Base-by-base conservation (phyloP, 768 basidiomycete genomes). In the Xerocomus spinulosus region DNA sequence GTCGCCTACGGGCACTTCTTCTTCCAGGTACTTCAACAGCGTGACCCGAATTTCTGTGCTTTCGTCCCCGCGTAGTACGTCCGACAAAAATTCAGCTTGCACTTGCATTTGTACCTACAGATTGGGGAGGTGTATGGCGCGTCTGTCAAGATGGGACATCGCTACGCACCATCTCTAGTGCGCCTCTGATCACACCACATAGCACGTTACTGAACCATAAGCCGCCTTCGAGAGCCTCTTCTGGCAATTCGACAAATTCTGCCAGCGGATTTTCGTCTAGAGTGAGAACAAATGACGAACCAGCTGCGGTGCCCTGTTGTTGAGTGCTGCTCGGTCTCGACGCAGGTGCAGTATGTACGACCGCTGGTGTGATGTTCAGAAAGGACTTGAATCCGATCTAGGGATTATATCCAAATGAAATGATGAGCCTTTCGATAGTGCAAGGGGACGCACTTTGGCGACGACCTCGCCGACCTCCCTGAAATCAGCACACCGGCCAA, bases 331-430 rank as follows among this genome's bases (percentile, higher is more conserved):
- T 70, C 4, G 79, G 74, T 54, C 76, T 70, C 33, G 82, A 74
- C 5, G 79, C 68, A 10, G 80, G 69, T 9, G 79, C 71, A 9
- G 75, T 69, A 59, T 95, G 92, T 23, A 83, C 79, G 42, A 98
- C 78, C 17, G 72, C 75, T 1, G 96, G 96, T 0, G 85, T 83
- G 58, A 97, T 85, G 64, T 97, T 97, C 44, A 99, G 74, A 68
- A 98, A 97, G 4, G 93, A 85, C 68, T 97, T 97, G 77, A 99
- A 99, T 20, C 93, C 96, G 53, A 98, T 90, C 94, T 97, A 30
- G 34, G 29, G 28, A 23, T 30, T 18, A 13, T 25, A 39, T 9
- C 47, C 26, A 42, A 20, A n/a, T 42, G 41, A 49, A 34, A 32
- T 9, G n/a, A n/a, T 34, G 29, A 15, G 28, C 2, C 8, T 33